Base-by-base conservation (phyloP, 305 asterid species). In the Salvia sclarea region DNA sequence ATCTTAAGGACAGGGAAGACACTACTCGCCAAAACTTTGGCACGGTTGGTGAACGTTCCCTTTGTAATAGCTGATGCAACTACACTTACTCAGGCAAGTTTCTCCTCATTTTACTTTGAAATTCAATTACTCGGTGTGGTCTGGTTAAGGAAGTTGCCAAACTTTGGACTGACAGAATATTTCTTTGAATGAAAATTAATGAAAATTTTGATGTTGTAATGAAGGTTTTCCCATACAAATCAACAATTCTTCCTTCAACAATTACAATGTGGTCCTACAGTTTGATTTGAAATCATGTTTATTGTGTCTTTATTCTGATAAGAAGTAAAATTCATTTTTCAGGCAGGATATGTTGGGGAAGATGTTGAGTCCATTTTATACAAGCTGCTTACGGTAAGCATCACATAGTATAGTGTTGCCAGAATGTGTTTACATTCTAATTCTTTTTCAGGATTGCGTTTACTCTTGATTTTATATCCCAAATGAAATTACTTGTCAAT, bases 321-420 rank as follows among this genome's bases (percentile, higher is more conserved):
- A 43, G 57, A 45, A 38, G 8, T 24, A 24, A 20, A 2, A 67
- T 69, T 72, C 73, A 18, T 76, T 57, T 68, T 80, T 73, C 96
- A 92, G 98, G 98, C 98, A 60, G 98, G 98, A 61, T 92, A 92
- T 82, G 98, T 92, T 64, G 98, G 98, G 75, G 98, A 92, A 76
- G 98, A 92, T 79, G 98, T 92, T 8, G 98, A 92, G 76, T 92
- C 98, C 79, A 92, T 92, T 73, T 84, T 92, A 68, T 90, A 92
- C 81, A 92, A 92, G 86, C 95, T 92, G 69, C 95, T 92, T 64
- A 78, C 79, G 73, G 98, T 92, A 74, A 81, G 85, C 33, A 31
- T 45, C 30, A 1, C 31, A 7, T 66, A 21, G 30, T 60, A 63
- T 18, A 66, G 30, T 62, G 45, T 62, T 44, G 54, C 22, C 31